Evolutionary conservation across 164 flowering plant genomes (phyloP).

Genomic region (Nelumbo lutea): DNA sequence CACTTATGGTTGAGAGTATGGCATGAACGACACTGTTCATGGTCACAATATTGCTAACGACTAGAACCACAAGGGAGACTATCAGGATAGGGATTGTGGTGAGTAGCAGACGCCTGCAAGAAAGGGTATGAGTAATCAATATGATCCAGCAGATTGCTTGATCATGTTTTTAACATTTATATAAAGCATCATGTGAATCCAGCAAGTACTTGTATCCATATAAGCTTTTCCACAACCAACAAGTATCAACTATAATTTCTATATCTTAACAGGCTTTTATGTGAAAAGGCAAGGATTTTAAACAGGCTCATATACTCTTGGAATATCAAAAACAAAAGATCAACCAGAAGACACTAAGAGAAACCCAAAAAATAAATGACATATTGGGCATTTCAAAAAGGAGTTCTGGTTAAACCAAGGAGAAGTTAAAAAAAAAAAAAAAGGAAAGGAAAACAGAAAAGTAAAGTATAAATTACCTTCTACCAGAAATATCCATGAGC

Average conservation of each 20-base stretch:
- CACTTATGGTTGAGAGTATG: constrained; percentile 59
- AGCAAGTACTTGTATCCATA: too few species aligned
- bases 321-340: not conserved
- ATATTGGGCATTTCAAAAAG: not conserved
- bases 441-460: not conserved
- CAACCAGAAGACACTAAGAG: not conserved
- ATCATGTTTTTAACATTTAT: too few species aligned
- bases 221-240: too few species aligned
- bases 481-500: constrained; percentile 85
- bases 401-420: not conserved
- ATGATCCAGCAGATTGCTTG: too few species aligned
- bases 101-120: constrained; percentile 69
- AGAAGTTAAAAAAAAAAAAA: not conserved
- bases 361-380: not conserved
- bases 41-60: constrained; percentile 39
- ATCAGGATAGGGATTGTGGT: constrained; percentile 70
- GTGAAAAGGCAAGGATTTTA: too few species aligned
- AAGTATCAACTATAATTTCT: too few species aligned
- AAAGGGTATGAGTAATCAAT: not conserved
- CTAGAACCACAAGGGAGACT: constrained; percentile 53
- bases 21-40: constrained; percentile 54
- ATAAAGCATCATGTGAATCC: too few species aligned
- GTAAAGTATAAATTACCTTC: constrained; percentile 51
- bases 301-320: too few species aligned
- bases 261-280: too few species aligned